Conservation (phyloP, 2,329 filamentous ascomycete species). For the Cucurbitaria berberidis region DNA sequence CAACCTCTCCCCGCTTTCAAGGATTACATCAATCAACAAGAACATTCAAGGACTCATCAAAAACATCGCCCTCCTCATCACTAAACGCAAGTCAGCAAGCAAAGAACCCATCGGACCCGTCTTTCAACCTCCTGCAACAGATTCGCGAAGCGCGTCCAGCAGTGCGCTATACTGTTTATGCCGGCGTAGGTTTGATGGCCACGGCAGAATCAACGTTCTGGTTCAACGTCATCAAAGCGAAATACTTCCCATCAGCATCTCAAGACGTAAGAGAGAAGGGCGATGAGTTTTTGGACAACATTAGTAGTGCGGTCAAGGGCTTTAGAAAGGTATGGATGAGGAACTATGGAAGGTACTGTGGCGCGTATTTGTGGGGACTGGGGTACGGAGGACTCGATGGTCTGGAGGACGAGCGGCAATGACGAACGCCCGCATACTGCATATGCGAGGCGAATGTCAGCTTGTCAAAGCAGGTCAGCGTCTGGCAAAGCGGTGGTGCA, state of each 20-base stretch:
- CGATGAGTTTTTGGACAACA: constrained; percentile 16
- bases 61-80: background rate
- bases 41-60: background rate
- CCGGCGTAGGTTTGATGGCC: constrained; percentile 27
- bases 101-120: constrained; percentile 7
- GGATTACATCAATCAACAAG: background rate
- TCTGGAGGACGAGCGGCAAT: background rate
- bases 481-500: background rate
- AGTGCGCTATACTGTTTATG: constrained; percentile 34
- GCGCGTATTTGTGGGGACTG: constrained; percentile 26
- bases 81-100: background rate
- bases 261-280: constrained; percentile 20
- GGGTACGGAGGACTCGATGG: constrained; percentile 21
- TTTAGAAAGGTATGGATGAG: constrained; percentile 23
- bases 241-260: constrained; percentile 28
- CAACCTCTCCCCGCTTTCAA: background rate
- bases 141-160: constrained; percentile 17
- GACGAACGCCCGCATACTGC: background rate
- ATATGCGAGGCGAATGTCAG: too few species aligned
- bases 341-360: constrained; percentile 29
- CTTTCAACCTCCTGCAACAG: constrained; percentile 25
- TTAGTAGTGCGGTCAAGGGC: constrained; percentile 11
- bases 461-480: background rate
- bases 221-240: constrained; percentile 32
- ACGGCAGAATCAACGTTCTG: constrained; percentile 38